Evolutionary conservation across 768 basidiomycete species (phyloP), one percentile per base, ranked within the genome.

Genomic region (Russula griseocarnosa): DNA sequence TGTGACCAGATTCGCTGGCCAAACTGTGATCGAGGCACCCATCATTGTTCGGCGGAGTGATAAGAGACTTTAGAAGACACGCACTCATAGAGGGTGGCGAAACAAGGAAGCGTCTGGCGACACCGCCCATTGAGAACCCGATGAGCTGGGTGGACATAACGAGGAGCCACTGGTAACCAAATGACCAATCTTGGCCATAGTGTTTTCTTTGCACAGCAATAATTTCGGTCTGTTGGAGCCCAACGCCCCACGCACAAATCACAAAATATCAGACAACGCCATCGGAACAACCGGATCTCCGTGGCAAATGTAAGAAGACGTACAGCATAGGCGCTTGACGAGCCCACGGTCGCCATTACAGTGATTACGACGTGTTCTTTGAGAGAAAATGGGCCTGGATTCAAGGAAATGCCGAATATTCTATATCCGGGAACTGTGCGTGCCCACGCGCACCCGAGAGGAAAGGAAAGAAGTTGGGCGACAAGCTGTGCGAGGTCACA

Each of bases 101-200:
- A 71, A 77, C 90, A 42, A 92, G 80, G 79, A 92, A 92, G 13
- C 90, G 85, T 34, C 87, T 83, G 7, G 82, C 81, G 42, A 89
- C 75, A 16, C 90, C 89, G 50, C 90, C 91, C 60, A 92, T 84
- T 5, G 89, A 91, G 77, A 92, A 92, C 14, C 92, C 90, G 59
- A 92, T 90, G 60, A 89, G 72, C 69, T 91, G 80, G 0, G 88
- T 89, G 16, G 86, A 76, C 81, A 91, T 83, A 28, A 92, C 86
- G 24, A 91, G 75, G 73, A 91, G 82, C 86, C 89, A 88, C 75
- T 90, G 87, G 73, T 91, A 88, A 82, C 66, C 71, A 62, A 82
- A 54, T 46, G 68, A 61, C 67, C 36, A 65, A 32, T 54, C 73
- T 69, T 88, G 83, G 53, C 81, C 71, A 71, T 92, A 92, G 69